Base-by-base conservation (phyloP, 2,329 filamentous ascomycete species). In the Aspergillus pseudoglaucus region DNA sequence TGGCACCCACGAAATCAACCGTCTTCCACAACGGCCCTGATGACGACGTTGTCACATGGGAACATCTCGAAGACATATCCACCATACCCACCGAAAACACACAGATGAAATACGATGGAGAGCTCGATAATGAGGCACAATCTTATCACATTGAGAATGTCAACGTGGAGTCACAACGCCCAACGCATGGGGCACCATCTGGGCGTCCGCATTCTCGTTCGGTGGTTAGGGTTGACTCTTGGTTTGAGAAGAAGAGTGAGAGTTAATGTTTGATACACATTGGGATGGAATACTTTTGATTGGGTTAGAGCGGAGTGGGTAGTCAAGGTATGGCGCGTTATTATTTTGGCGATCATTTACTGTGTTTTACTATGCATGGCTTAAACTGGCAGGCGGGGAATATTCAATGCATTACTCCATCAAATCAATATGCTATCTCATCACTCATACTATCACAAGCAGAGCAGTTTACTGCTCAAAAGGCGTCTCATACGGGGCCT, bases 401-500 rank as follows among this genome's bases (percentile, higher is more conserved):
- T n/a, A 12, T 30, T 10, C 25, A 30, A 30, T 30, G 25, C 25
- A 30, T 30, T 30, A 12, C 3, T 30, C 17, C 33, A 17, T 35
- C 6, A 35, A 35, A 17, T 30, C 3, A 30, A 30, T 10, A 30
- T 30, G 39, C 39, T 42, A 41, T 41, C 18, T n/a, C 38, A 30
- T 46, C 15, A 38, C 39, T 44, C n/a, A 43, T 48, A 41, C 32
- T 43, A 32, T 20, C 20, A 20, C 20, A 51, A 17, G 3, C 9
- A 27, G 9, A n/a, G 25, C 25, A 30, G 4, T 43, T 33, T 52
- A 64, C 12, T 50, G 60, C 18, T 68, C 65, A 54, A 76, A 81
- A 0, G 81, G 80, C 1, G 83, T 93, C 75, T 93, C 85, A 55
- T 74, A 87, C 0, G 88, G 88, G 51, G 73, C 68, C 74, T 94